Base-by-base conservation (phyloP, 2,329 filamentous ascomycete species). In the Aspergillus sp. region DNA sequence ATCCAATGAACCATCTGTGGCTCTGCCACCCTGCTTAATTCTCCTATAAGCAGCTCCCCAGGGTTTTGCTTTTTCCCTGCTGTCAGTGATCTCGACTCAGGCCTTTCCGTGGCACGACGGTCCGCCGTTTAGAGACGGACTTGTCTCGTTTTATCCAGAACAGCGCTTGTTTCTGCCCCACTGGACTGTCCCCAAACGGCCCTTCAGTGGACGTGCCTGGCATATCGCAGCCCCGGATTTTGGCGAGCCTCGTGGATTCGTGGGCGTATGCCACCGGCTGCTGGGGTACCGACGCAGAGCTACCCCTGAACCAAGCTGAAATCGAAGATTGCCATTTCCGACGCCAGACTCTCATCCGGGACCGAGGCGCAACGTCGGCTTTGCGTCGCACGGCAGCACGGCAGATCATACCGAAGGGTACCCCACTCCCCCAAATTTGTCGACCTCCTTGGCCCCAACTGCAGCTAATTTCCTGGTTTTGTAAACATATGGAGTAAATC, bases 301-400 rank as follows among this genome's bases (percentile, higher is more conserved):
- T 64, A 64, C 67, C 67, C 68, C 66, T 69, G 66, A 69, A 64
- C 60, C 64, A 63, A 48, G 43, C 61, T 62, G 48, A 28, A 7
- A 11, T 54, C 53, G 52, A 48, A 34, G 17, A 54, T 56, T 50
- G 17, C 19, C 28, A 23, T 28, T 38, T 50, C 49, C 53, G 1
- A 52, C 54, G 23, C 45, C 47, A 48, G 48, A 49, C 31, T 55
- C 48, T 62, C 41, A 30, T 49, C 60, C 49, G 64, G 60, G 57
- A 65, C 66, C 63, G 67, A 69, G 67, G 67, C 63, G 67, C 63
- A 63, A 68, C 66, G 66, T 66, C 60, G 60, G 59, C 54, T 59
- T 50, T 48, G 56, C 55, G 66, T 71, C 60, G 66, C 70, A 72
- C 68, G 64, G 63, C 68, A 70, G 67, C 65, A 68, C 69, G 57